These are phyloP conservation scores for Lactifluus rugatus DNA, from an alignment of 768 basidiomycete genomes.

Conservation along the genomic window DNA sequence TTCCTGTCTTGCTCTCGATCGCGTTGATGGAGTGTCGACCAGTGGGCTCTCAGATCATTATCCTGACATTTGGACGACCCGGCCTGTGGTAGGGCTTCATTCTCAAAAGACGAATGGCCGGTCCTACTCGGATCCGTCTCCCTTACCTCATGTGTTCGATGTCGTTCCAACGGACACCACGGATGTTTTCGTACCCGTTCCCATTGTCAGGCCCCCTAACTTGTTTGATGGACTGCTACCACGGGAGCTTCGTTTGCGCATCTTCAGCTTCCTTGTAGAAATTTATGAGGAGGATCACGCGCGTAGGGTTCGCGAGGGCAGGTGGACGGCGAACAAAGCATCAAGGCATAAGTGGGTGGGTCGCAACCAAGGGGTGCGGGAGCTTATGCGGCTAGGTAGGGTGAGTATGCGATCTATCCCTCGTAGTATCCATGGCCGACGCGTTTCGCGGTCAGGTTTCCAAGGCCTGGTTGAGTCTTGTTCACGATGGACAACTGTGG, in stretches of 20 bases:
- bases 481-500: constrained; percentile 89
- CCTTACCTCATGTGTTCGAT: constrained; percentile 39
- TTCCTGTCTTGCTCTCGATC: constrained; percentile 10
- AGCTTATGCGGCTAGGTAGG: constrained; percentile 69
- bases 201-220: constrained; percentile 38
- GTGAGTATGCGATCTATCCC: constrained; percentile 36
- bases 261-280: constrained; percentile 46
- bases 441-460: constrained; percentile 48
- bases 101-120: constrained; percentile 42
- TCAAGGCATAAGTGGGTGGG: constrained; percentile 67
- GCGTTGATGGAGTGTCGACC: not conserved
- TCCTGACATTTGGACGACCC: constrained; percentile 17
- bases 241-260: constrained; percentile 54
- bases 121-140: constrained; percentile 56
- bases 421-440: not conserved
- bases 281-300: constrained; percentile 52
- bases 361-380: constrained; percentile 58
- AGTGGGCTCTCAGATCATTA: constrained; percentile 4
- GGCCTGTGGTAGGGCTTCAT: constrained; percentile 19
- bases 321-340: constrained; percentile 57
- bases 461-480: constrained; percentile 61
- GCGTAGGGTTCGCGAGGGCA: constrained; percentile 33
- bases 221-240: constrained; percentile 61
- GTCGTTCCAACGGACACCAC: constrained; percentile 40
- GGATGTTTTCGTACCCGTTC: constrained; percentile 45